phyloP scores from a whole-genome alignment of 2,329 filamentous ascomycete genomes.

The Aspergillus persii region DNA sequence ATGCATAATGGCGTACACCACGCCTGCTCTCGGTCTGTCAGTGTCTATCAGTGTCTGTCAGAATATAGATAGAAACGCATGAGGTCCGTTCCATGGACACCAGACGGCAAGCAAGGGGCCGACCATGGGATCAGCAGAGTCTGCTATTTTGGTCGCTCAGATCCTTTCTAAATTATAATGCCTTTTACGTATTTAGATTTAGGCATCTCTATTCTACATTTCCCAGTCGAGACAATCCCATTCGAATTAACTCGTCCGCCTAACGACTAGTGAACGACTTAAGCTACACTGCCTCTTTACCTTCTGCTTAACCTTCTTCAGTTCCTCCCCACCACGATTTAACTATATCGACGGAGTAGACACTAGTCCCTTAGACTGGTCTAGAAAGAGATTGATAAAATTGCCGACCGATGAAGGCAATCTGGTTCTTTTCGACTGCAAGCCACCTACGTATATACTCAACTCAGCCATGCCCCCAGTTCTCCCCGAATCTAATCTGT shows the following conservation, averaged over 20 bases:
- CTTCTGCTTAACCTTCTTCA: neutral
- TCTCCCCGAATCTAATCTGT: neutral
- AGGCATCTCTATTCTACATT: neutral
- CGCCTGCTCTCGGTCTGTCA: neutral
- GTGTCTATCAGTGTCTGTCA: neutral
- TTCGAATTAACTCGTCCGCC: neutral
- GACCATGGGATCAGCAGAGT: neutral
- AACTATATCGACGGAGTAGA: neutral
- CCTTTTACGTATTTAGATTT: neutral
- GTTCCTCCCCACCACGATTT: neutral
- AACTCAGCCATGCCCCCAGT: neutral
- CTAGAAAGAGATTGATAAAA: neutral
- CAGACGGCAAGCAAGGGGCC: neutral
- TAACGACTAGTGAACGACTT: neutral
- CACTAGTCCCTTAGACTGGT: too few species aligned
- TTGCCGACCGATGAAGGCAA: neutral
- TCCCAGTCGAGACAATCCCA: neutral
- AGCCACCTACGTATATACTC: neutral
- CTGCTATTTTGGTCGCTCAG: conserved; percentile 1
- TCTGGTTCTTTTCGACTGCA: neutral
- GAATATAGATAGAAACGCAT: neutral
- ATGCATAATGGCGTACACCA: neutral
- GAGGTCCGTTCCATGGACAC: neutral
- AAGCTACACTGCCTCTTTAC: neutral
- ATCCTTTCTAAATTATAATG: neutral